A percentile compares a stretch with the other conserved stretches of the same genome.
Conservation (phyloP, 2,329 filamentous ascomycete species). For the Leptographium flavum region DNA sequence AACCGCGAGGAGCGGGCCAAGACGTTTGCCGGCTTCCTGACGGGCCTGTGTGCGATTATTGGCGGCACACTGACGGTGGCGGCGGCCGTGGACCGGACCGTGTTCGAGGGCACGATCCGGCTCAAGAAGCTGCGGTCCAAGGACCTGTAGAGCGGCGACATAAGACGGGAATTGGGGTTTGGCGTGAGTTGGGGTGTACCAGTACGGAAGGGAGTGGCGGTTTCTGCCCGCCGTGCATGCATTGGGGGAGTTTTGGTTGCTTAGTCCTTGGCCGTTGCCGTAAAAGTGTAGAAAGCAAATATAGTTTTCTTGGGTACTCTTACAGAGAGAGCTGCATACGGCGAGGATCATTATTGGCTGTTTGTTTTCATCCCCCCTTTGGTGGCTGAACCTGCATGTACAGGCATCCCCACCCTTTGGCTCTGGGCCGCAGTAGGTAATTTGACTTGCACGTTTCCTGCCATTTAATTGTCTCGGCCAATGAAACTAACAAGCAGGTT, state of each 20-base stretch:
- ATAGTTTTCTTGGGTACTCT: too few relatives aligned
- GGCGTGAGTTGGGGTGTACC: neutral
- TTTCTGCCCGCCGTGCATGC: neutral
- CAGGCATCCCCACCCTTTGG: too few relatives aligned
- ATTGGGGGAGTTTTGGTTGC: constrained; percentile 4
- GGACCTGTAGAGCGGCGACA: constrained; percentile 28
- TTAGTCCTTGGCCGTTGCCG: neutral
- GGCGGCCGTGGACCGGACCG: constrained; percentile 75
- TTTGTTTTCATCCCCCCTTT: too few relatives aligned
- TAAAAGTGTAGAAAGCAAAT: neutral
- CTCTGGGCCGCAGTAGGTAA: too few relatives aligned
- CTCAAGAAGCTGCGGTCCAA: constrained; percentile 74
- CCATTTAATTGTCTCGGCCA: too few relatives aligned
- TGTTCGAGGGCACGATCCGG: constrained; percentile 77
- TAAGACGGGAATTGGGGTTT: neutral
- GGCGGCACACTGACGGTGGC: constrained; percentile 93
- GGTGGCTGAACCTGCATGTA: too few relatives aligned
- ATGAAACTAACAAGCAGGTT: too few relatives aligned
- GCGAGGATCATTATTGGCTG: too few relatives aligned
- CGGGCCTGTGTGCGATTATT: constrained; percentile 85
- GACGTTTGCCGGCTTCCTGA: constrained; percentile 82
- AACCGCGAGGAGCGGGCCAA: constrained; percentile 87
- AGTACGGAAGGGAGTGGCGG: neutral
- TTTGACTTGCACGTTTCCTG: too few relatives aligned
- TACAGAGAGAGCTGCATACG: too few relatives aligned